Base-by-base conservation (phyloP, 2,329 filamentous ascomycete species). In the Venturia asperata region DNA sequence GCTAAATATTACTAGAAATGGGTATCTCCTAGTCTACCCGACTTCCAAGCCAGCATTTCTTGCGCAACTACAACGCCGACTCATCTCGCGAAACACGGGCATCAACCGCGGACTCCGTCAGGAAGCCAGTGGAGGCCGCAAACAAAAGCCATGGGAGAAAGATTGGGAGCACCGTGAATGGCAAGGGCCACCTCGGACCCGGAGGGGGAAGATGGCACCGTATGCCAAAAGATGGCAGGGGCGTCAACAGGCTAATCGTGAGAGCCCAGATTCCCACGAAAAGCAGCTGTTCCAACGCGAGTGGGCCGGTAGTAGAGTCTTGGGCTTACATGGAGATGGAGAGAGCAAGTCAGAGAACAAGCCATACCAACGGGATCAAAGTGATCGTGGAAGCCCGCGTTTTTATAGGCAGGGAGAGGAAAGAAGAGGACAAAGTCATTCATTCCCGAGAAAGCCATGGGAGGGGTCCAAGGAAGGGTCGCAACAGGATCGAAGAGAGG, bases 401-500 rank as follows among this genome's bases (percentile, higher is more conserved):
- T 27, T 21, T 15, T 27, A 52, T 27, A 1, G 21, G 47, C 21
- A 52, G 13, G 47, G 21, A 62, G 34, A 27, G 42, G 42, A 45
- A 10, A 45, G 66, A 10, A 45, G 66, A 30, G 66, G 62, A 27
- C 66, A 67, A 17, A 42, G 30, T 7, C 47, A 65, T 15, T 27
- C 47, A 17, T 27, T 27, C 24, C 4, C 21, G n/a, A 52, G 13
- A 2, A 24, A 27, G 11, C 21, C 47, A 52, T 27, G 9, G 47
- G 47, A 27, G 9, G 42, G 7, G 7, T 15, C 11, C 17, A 21
- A 52, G 47, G 11, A 6, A 27, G 21, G 21, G 11, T 27, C 47
- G 24, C 47, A 10, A 15, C 21, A 13, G 21, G n/a, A 30, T 27
- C 11, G 10, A 27, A 15, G 21, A 52, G 4, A 1, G 15, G 47